phyloP scores from a whole-genome alignment of 768 basidiomycete species.

The Lactarius evosmus region DNA sequence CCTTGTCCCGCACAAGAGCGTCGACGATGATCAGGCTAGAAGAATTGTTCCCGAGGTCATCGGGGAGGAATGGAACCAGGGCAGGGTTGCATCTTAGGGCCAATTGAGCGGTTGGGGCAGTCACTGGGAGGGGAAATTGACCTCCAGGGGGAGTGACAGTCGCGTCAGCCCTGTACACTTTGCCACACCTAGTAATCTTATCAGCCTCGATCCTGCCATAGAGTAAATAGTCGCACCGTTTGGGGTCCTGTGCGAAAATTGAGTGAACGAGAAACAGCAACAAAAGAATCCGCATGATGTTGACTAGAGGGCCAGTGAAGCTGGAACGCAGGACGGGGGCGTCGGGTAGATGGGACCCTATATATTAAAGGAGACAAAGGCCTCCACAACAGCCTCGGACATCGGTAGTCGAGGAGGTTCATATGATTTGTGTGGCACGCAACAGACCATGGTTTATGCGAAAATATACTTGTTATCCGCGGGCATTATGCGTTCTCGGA shows the following conservation, averaged over 20 bases:
- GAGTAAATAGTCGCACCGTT: background rate
- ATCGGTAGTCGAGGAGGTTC: too few species aligned
- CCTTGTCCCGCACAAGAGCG: slow-evolving; percentile 37
- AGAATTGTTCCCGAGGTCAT: slow-evolving; percentile 34
- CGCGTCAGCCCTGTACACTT: slow-evolving; percentile 44
- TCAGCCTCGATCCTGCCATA: too few species aligned
- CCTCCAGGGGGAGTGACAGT: slow-evolving; percentile 46
- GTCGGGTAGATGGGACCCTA: background rate
- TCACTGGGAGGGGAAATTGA: slow-evolving; percentile 40
- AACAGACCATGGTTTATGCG: too few species aligned
- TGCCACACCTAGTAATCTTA: slow-evolving; percentile 45
- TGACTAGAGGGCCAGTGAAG: background rate
- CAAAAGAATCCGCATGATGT: background rate
- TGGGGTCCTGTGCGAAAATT: background rate
- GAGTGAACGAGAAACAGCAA: background rate
- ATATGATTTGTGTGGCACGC: too few species aligned
- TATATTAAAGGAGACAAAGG: background rate
- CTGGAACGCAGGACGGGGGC: background rate
- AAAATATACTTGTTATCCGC: too few species aligned
- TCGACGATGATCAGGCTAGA: slow-evolving; percentile 39
- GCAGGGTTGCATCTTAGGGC: slow-evolving; percentile 47
- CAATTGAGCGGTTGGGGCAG: slow-evolving; percentile 40
- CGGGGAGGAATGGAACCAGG: slow-evolving; percentile 47
- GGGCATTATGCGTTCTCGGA: too few species aligned
- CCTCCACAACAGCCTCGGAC: too few species aligned